These are phyloP conservation scores for Coemansia sp. DNA, from an alignment of 192 early-diverging fungal genomes.

Conservation along the genomic window DNA sequence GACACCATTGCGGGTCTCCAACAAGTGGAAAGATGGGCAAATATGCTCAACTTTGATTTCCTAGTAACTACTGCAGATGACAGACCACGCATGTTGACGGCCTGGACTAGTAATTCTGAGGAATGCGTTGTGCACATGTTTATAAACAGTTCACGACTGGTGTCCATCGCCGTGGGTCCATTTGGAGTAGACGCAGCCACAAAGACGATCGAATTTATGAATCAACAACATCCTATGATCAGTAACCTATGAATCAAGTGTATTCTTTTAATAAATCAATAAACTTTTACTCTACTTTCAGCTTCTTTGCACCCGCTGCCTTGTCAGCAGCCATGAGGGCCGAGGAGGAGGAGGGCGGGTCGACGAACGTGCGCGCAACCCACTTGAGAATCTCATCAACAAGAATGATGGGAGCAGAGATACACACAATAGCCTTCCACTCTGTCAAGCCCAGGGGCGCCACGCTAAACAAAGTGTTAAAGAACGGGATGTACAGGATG, in stretches of 20 bases:
- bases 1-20: neutral
- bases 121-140: neutral
- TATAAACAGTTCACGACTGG: neutral
- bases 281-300: slow-evolving; percentile 9
- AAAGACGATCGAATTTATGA: neutral
- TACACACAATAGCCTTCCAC: slow-evolving; percentile 90
- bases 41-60: neutral
- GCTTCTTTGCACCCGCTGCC: slow-evolving; percentile 9
- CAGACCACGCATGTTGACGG: neutral
- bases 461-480: slow-evolving; percentile 90
- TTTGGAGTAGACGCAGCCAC: neutral
- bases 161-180: neutral
- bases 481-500: slow-evolving; percentile 98
- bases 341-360: slow-evolving; percentile 29
- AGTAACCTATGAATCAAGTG: too few species aligned
- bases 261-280: neutral
- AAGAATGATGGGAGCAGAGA: slow-evolving; percentile 89
- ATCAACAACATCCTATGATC: too few species aligned
- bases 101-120: neutral
- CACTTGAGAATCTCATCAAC: slow-evolving; percentile 94
- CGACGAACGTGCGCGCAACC: slow-evolving; percentile 60
- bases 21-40: neutral
- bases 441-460: slow-evolving; percentile 83
- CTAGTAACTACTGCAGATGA: neutral
- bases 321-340: neutral